Evolutionary conservation across 495 filamentous ascomycete genomes (phyloP).

Genomic region (Podospora australis): DNA sequence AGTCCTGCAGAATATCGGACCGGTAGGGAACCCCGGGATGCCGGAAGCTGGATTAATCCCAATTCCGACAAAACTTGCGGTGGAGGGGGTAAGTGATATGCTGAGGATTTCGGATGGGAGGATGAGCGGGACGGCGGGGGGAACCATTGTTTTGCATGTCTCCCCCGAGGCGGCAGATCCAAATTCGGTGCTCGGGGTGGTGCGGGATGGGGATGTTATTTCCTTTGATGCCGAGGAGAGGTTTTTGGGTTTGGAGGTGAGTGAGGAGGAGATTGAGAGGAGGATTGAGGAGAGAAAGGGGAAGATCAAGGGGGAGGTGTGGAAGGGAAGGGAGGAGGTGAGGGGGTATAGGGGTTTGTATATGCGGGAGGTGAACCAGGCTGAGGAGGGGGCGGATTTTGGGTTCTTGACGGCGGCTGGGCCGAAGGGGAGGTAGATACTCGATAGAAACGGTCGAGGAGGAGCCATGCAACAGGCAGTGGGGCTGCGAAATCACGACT

Average conservation of each 20-base stretch:
- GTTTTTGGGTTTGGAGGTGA: slow-evolving; percentile 40
- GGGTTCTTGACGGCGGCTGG: slow-evolving; percentile 53
- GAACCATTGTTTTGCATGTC: slow-evolving; percentile 61
- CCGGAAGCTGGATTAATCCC: slow-evolving; percentile 61
- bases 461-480: too few species aligned
- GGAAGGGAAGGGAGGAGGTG: slow-evolving; percentile 31
- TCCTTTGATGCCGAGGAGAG: slow-evolving; percentile 44
- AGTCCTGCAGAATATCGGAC: slow-evolving; percentile 55
- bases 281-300: slow-evolving; percentile 33
- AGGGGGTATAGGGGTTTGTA: slow-evolving; percentile 62
- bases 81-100: slow-evolving; percentile 58
- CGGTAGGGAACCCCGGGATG: slow-evolving; percentile 62
- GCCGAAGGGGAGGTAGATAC: neutral
- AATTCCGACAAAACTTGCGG: slow-evolving; percentile 56
- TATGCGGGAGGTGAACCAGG: slow-evolving; percentile 57
- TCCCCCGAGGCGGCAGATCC: slow-evolving; percentile 56
- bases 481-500: too few species aligned
- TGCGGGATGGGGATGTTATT: slow-evolving; percentile 54
- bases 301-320: slow-evolving; percentile 17
- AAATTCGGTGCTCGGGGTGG: slow-evolving; percentile 51
- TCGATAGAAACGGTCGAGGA: too few species aligned
- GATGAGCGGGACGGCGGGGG: slow-evolving; percentile 64
- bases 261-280: slow-evolving; percentile 39
- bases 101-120: slow-evolving; percentile 58
- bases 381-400: slow-evolving; percentile 59